phyloP scores from a whole-genome alignment of 2,329 filamentous ascomycete genomes.

The Nothophaeocryptopus gaeumannii region DNA sequence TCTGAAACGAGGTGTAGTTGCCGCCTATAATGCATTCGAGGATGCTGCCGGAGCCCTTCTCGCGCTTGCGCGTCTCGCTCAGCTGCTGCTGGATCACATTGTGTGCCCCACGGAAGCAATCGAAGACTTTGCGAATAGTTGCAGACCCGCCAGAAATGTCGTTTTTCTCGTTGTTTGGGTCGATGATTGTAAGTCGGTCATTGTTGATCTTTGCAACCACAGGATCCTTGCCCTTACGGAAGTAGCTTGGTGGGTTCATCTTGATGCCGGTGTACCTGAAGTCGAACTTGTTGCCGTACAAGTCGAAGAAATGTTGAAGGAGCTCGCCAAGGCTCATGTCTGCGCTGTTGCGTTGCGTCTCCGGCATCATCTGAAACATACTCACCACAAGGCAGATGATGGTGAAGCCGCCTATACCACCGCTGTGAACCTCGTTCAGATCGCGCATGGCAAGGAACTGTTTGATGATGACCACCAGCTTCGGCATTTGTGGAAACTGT shows the following conservation, averaged over 20 bases:
- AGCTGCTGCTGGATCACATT: conserved; percentile 45
- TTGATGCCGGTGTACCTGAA: conserved; percentile 68
- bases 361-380: conserved; percentile 77
- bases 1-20: conserved; percentile 69
- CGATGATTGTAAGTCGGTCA: conserved; percentile 78
- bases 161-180: conserved; percentile 80
- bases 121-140: conserved; percentile 65
- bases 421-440: conserved; percentile 85
- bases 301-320: conserved; percentile 81
- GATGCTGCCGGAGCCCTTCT: conserved; percentile 52
- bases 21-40: conserved; percentile 71
- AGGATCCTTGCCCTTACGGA: conserved; percentile 66
- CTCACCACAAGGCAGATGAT: conserved; percentile 91
- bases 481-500: conserved; percentile 78
- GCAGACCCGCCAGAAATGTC: conserved; percentile 86
- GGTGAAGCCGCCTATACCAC: conserved; percentile 89
- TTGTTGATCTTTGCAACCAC: conserved; percentile 48
- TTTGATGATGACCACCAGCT: conserved; percentile 83
- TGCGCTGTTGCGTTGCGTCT: conserved; percentile 61
- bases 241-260: conserved; percentile 69
- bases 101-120: conserved; percentile 67
- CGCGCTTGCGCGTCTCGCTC: conserved; percentile 41
- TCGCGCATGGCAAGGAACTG: conserved; percentile 87
- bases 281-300: conserved; percentile 83
- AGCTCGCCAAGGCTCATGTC: conserved; percentile 68